These are phyloP conservation scores for Leucocoprinus birnbaumii DNA, from an alignment of 768 basidiomycete genomes.

Conservation along the genomic window DNA sequence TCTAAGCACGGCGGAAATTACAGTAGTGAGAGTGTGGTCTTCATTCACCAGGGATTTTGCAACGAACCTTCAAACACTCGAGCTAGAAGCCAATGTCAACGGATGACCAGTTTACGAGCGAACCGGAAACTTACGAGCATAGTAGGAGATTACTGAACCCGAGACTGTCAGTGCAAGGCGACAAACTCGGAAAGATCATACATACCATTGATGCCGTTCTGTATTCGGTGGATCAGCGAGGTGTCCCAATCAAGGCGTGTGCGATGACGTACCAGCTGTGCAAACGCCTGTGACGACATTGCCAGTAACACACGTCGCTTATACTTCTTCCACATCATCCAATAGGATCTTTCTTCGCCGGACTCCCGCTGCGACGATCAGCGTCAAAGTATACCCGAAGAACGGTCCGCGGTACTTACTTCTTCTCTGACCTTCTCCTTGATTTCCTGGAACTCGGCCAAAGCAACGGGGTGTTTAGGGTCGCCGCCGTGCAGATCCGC, in stretches of 20 bases:
- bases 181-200: constrained; percentile 7
- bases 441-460: constrained; percentile 88
- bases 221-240: neutral
- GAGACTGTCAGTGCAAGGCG: neutral
- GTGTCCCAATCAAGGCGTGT: constrained; percentile 4
- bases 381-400: neutral
- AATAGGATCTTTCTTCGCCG: constrained; percentile 75
- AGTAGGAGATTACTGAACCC: constrained; percentile 82
- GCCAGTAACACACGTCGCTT: constrained; percentile 86
- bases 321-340: constrained; percentile 83
- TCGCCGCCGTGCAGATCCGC: constrained; percentile 88
- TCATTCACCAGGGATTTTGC: neutral
- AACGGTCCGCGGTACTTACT: constrained; percentile 31
- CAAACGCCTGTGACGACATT: constrained; percentile 95
- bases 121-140: constrained; percentile 65
- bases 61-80: constrained; percentile 85
- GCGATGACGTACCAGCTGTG: constrained; percentile 70
- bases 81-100: constrained; percentile 36
- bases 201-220: constrained; percentile 95
- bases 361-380: constrained; percentile 54
- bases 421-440: constrained; percentile 75
- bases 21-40: constrained; percentile 7
- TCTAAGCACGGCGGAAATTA: constrained; percentile 38
- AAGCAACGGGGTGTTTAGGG: constrained; percentile 59
- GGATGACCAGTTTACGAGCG: constrained; percentile 10